phyloP scores from a whole-genome alignment of 2,329 filamentous ascomycete genomes.

The Xylaria sp. region DNA sequence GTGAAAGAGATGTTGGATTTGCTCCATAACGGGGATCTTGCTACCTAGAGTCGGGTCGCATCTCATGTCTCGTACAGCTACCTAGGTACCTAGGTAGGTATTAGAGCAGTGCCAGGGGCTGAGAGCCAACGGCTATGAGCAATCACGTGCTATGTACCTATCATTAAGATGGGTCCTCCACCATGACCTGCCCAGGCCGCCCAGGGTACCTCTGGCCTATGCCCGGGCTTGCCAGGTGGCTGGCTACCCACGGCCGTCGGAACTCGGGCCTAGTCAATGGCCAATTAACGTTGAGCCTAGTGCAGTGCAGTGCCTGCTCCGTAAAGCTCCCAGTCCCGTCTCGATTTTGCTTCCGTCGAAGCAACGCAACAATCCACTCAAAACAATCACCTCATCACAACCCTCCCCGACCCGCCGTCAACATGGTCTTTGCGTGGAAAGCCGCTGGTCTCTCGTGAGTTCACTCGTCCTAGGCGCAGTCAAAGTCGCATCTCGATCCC shows the following conservation, averaged over 20 bases:
- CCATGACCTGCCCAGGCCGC: no score
- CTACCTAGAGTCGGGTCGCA: no score
- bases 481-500: constrained; percentile 5
- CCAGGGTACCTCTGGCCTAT: not conserved
- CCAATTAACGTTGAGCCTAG: no score
- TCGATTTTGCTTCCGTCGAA: constrained; percentile 37
- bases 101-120: no score
- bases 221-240: constrained; percentile 19
- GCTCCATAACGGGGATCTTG: no score
- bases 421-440: constrained; percentile 99
- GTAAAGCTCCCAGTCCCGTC: constrained; percentile 30
- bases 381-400: constrained; percentile 34
- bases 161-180: not conserved
- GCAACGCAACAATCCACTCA: constrained; percentile 43
- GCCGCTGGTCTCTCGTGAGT: constrained; percentile 93
- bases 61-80: no score
- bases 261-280: constrained; percentile 14
- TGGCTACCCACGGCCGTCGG: constrained; percentile 8
- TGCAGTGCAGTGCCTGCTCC: constrained; percentile 15
- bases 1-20: no score
- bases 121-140: no score
- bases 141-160: constrained; percentile 25
- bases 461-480: constrained; percentile 23
- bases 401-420: constrained; percentile 54
- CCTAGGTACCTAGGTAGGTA: no score